Base-by-base conservation (phyloP, 805 yeast species). In the Kuraishia piskuri region DNA sequence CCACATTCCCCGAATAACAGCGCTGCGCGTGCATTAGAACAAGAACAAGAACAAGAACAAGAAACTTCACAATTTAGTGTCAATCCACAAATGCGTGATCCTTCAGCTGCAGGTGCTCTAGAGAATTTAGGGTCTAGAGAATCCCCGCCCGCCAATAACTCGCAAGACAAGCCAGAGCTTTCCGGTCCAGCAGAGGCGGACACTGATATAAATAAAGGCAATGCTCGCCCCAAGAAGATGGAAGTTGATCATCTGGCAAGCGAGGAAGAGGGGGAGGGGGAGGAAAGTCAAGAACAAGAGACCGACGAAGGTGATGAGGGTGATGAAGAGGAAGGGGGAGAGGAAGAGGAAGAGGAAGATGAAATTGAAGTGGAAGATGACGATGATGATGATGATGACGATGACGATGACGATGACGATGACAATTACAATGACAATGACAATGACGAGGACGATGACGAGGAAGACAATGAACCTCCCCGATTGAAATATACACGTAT, bases 401-500 rank as follows among this genome's bases (percentile, higher is more conserved):
- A 60, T 4, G 68, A 58, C 2, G 69, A 62, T 0, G 70, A 63
- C 2, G 70, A 60, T 12, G 66, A 58, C 2, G 68, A 59, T 6
- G 69, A 60, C 0, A 68, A 62, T 1, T 70, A 65, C 1, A 75
- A 67, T 1, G 75, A 72, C 1, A 72, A 65, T 1, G 75, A 69
- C 0, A 75, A 65, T 2, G 78, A 72, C 1, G 80, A 75, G 1
- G n/a, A 65, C 1, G 75, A 69, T 0, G 75, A 65, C 2, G 78
- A 72, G 1, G 80, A 75, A 1, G 82, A 76, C 1, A 78, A 74
- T 1, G 84, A 77, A 22, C 91, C 90, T 0, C 96, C 96, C 0
- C 67, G 75, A 40, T 68, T 94, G 48, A 86, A 86, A 57, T 94
- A 92, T 62, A 72, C 88, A 7, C 74, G 98, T 50, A 68, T 90